Evolutionary conservation across 331 rosid genomes (phyloP), one percentile per base, ranked within the genome.

Genomic region (Telfairia occidentalis): DNA sequence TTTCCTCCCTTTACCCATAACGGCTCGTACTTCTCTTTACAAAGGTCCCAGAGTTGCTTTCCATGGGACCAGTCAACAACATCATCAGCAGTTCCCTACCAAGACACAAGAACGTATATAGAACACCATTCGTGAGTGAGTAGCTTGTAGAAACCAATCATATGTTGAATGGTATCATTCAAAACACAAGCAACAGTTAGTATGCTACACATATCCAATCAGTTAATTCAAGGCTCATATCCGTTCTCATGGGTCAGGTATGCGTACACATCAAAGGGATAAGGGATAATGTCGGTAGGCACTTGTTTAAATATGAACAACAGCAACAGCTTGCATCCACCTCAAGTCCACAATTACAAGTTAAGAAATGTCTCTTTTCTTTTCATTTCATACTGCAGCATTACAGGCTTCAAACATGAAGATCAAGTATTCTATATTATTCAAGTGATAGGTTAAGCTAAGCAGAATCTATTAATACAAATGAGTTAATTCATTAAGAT

Each of bases 51-150:
- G 59, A 92, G 97, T 76, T 86, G 90, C 85, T 88, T 92, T 65
- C 97, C 97, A 70, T 92, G 97, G 53, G 97, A 92, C 87, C 92
- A 92, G 77, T 85, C 89, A 16, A 92, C 97, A 34, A 90, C 97
- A 54, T 92, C 94, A 32, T 90, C 97, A 45, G 79, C 85, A 0
- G 92, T 90, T 73, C 97, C 97, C 97, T 92, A 75, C 63, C 55
- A 77, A n/a, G 19, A 80, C 30, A 80, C 70, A 81, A 82, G 57
- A 76, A 16, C 75, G 76, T 40, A 77, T 63, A 72, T 77, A 58
- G n/a, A n/a, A 38, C 76, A 73, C 58, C 52, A 10, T 21, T 65
- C 19, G 30, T 81, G 69, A 75, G 82, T 11, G 60, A 71, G 23
- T 66, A 13, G 30, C 48, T 83, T 72, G 75, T 64, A 40, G 76